phyloP scores from a whole-genome alignment of 768 basidiomycete genomes.

The Kwoniella newhampshirensis region DNA sequence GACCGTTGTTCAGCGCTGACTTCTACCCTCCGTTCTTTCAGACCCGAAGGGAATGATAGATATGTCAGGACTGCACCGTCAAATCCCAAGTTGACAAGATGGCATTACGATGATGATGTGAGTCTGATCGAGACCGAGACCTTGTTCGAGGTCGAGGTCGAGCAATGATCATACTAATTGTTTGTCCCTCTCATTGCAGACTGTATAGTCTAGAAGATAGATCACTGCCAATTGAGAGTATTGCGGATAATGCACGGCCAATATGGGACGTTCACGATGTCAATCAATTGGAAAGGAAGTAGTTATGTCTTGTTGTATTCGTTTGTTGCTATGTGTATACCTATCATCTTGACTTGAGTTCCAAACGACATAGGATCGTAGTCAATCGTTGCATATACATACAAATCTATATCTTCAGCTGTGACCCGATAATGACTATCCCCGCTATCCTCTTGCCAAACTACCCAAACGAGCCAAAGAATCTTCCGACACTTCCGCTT shows the following conservation, averaged over 20 bases:
- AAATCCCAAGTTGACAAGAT: conserved; percentile 53
- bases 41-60: conserved; percentile 52
- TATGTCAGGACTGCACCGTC: conserved; percentile 51
- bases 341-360: too few relatives aligned
- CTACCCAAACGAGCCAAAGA: conserved; percentile 54
- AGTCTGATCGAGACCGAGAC: conserved; percentile 12
- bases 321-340: too few relatives aligned
- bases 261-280: too few relatives aligned
- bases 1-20: too few relatives aligned
- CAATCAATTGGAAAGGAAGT: not conserved
- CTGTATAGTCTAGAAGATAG: conserved; percentile 19
- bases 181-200: conserved; percentile 6
- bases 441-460: conserved; percentile 24
- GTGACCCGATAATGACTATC: conserved; percentile 1
- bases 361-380: too few relatives aligned
- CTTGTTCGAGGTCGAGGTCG: not conserved
- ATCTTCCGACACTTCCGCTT: conserved; percentile 55
- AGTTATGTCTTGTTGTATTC: not conserved
- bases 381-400: not conserved
- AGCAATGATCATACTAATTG: not conserved
- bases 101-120: conserved; percentile 54
- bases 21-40: conserved; percentile 4
- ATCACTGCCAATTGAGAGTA: too few relatives aligned
- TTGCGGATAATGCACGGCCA: too few relatives aligned
- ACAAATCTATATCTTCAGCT: not conserved